Conservation (phyloP, 23 red algal species). For the Gracilaria gracilis region DNA sequence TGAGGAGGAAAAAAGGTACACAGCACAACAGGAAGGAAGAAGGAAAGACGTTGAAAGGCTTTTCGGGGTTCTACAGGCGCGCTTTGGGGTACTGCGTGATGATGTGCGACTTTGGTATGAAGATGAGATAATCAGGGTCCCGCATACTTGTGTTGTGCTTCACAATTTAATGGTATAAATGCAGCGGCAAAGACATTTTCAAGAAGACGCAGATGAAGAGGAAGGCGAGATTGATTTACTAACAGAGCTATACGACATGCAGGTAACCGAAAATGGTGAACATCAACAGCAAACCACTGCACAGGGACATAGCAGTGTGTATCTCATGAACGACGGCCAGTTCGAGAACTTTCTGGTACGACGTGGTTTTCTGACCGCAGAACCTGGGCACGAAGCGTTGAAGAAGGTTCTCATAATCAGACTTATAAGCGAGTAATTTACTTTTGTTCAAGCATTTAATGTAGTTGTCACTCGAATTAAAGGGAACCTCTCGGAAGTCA, state of each 20-base stretch:
- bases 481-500: constrained; percentile 34
- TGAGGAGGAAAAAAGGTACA: constrained; percentile 30
- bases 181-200: constrained; percentile 44
- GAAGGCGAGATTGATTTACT: constrained; percentile 11
- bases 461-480: constrained; percentile 5
- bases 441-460: no score
- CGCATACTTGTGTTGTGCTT: constrained; percentile 31
- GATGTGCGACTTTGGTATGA: constrained; percentile 1
- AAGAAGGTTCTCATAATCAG: constrained; percentile 10
- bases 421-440: not conserved
- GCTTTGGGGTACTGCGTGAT: constrained; percentile 20
- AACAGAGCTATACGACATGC: constrained; percentile 38
- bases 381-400: constrained; percentile 18
- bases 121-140: constrained; percentile 20
- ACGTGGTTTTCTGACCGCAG: constrained; percentile 4
- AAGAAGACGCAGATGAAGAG: constrained; percentile 26
- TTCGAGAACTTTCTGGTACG: constrained; percentile 20
- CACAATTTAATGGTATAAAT: constrained; percentile 51
- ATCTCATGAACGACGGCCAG: no score
- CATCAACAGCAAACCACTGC: not conserved
- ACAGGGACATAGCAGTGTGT: no score
- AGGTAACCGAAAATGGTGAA: not conserved
- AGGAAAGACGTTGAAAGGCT: constrained; percentile 17
- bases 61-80: constrained; percentile 31
- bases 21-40: constrained; percentile 1